phyloP scores from a whole-genome alignment of 805 yeast species.

The Kluyveromyces siamensis region DNA sequence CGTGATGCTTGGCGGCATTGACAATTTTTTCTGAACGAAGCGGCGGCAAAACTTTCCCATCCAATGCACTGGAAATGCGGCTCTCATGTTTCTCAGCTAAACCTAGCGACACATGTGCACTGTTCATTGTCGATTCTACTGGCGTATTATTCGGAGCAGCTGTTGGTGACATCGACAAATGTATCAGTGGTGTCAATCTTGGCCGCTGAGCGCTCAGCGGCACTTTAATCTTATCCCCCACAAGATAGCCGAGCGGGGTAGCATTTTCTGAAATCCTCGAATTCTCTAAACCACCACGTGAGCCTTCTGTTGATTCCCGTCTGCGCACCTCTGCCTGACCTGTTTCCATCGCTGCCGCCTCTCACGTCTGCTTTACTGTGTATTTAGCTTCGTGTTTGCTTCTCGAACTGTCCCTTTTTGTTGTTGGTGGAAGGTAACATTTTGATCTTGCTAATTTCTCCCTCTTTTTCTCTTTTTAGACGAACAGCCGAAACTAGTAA shows the following conservation, averaged over 20 bases:
- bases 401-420: background rate
- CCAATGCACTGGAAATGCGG: background rate
- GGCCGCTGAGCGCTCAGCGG: slow-evolving; percentile 1
- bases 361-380: background rate
- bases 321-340: background rate
- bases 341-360: background rate
- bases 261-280: background rate
- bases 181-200: slow-evolving; percentile 1
- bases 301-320: background rate
- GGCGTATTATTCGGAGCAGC: slow-evolving; percentile 4
- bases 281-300: background rate
- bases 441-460: background rate
- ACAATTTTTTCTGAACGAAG: background rate
- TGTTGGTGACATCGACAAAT: slow-evolving; percentile 2
- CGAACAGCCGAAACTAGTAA: background rate
- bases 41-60: slow-evolving; percentile 1
- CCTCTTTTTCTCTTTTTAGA: background rate
- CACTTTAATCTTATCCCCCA: background rate
- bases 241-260: background rate
- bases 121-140: background rate
- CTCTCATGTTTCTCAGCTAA: background rate
- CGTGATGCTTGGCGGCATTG: slow-evolving; percentile 1
- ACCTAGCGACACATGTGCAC: background rate
- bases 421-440: background rate
- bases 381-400: background rate